Percentiles rank a stretch among this genome's conserved stretches.
Conservation (phyloP, 805 yeast species). For the Priceomyces melissophilus region DNA sequence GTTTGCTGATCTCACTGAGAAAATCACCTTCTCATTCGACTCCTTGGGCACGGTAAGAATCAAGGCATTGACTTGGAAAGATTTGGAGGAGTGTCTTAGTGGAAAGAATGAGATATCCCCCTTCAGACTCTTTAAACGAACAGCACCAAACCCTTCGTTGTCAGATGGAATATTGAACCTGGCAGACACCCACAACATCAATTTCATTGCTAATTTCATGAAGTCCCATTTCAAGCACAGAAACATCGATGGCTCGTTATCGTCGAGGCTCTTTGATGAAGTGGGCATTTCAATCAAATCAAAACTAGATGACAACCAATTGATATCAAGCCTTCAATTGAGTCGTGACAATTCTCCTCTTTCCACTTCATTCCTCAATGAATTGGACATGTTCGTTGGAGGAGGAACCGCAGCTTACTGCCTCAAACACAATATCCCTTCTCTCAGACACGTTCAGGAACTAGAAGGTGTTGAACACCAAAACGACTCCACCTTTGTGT, state of each 20-base stretch:
- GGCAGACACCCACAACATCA: conserved; percentile 29
- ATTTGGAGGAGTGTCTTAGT: conserved; percentile 26
- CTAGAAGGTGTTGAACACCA: conserved; percentile 7
- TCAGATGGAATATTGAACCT: conserved; percentile 9
- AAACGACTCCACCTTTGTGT: conserved; percentile 27
- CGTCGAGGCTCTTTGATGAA: conserved; percentile 16
- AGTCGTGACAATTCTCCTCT: conserved; percentile 3
- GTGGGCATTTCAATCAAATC: background rate
- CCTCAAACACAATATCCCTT: conserved; percentile 12
- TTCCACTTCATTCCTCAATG: conserved; percentile 22
- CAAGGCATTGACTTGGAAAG: conserved; percentile 17
- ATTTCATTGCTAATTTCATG: conserved; percentile 28
- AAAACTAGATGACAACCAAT: conserved; percentile 12
- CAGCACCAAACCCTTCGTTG: background rate
- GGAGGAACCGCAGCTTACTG: conserved; percentile 23
- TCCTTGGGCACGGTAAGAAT: conserved; percentile 17
- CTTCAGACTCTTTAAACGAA: conserved; percentile 16
- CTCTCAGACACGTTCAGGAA: conserved; percentile 16
- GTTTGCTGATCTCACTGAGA: conserved; percentile 18
- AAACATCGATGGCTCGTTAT: conserved; percentile 19
- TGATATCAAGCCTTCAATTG: conserved; percentile 12
- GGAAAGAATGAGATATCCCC: conserved; percentile 22
- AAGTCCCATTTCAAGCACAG: conserved; percentile 30
- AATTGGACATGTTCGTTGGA: conserved; percentile 24
- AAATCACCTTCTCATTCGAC: conserved; percentile 28